A percentile compares a stretch with the other conserved stretches of the same genome.
Conservation (phyloP, 164 flowering plant species). For the Stephania cephalantha region DNA sequence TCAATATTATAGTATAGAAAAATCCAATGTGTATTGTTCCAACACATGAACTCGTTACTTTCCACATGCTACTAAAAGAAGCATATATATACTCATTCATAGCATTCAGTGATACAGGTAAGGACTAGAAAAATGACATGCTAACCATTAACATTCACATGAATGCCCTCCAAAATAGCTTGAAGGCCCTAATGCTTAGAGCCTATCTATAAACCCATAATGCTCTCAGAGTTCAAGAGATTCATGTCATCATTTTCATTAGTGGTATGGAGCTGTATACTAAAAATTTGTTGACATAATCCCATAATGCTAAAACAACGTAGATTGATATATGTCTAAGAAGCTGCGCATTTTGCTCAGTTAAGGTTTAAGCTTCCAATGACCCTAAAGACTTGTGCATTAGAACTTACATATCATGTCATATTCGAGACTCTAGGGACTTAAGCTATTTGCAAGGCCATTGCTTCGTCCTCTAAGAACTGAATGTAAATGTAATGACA, state of each 20-base stretch:
- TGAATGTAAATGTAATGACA: too few relatives aligned
- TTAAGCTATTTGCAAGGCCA: neutral
- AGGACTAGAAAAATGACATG: neutral
- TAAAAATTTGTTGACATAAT: neutral
- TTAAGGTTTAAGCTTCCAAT: neutral
- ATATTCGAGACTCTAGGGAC: neutral
- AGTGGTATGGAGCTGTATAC: neutral
- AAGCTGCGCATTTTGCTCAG: neutral
- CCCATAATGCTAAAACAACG: neutral
- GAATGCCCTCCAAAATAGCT: neutral
- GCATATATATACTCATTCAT: neutral
- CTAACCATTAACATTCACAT: neutral
- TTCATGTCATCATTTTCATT: neutral
- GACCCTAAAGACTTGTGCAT: neutral
- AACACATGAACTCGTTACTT: neutral
- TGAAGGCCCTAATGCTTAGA: neutral
- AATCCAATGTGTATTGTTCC: neutral
- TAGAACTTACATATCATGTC: neutral
- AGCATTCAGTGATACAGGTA: neutral
- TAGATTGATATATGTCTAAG: neutral
- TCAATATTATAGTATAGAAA: neutral
- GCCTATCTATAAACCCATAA: neutral
- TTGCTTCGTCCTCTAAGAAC: too few relatives aligned
- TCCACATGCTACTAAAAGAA: neutral
- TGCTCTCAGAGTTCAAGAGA: neutral